Evolutionary conservation across 768 basidiomycete genomes (phyloP).

Genomic region (Leccinellum albellum): DNA sequence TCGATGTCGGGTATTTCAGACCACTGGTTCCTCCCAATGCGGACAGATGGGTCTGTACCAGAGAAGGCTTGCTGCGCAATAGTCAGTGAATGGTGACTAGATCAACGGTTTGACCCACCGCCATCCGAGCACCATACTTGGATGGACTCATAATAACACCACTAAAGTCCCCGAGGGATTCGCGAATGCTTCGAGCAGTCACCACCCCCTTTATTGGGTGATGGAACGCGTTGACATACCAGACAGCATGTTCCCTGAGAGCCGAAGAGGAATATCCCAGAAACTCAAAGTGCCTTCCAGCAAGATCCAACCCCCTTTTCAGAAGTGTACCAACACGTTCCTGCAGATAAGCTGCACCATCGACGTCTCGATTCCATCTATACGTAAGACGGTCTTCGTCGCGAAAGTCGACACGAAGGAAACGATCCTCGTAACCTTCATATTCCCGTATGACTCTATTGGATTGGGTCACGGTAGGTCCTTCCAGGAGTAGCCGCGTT

Average conservation of each 20-base stretch:
- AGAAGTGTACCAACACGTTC: conserved; percentile 57
- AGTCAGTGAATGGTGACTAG: conserved; percentile 3
- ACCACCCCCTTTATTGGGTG: conserved; percentile 43
- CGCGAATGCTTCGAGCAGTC: conserved; percentile 56
- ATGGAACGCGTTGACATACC: conserved; percentile 70
- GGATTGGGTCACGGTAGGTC: conserved; percentile 70
- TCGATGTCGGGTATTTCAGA: conserved; percentile 58
- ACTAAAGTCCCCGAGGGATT: conserved; percentile 64
- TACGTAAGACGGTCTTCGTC: conserved; percentile 79
- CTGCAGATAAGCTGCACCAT: conserved; percentile 51
- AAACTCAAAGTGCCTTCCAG: conserved; percentile 71
- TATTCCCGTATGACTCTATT: conserved; percentile 78
- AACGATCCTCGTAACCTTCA: conserved; percentile 55
- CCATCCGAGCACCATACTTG: conserved; percentile 77
- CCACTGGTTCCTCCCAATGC: conserved; percentile 56
- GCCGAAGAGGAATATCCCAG: conserved; percentile 80
- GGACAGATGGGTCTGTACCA: conserved; percentile 71
- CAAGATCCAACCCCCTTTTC: conserved; percentile 64
- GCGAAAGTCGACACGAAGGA: conserved; percentile 79
- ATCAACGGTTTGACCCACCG: conserved; percentile 26
- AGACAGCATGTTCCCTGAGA: conserved; percentile 75
- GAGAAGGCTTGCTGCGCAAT: conserved; percentile 64
- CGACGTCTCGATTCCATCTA: conserved; percentile 66
- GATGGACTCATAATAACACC: conserved; percentile 59
- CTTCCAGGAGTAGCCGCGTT: conserved; percentile 69